phyloP scores from a whole-genome alignment of 352 stramenopile genomes.

The Globisporangium orthogonon region DNA sequence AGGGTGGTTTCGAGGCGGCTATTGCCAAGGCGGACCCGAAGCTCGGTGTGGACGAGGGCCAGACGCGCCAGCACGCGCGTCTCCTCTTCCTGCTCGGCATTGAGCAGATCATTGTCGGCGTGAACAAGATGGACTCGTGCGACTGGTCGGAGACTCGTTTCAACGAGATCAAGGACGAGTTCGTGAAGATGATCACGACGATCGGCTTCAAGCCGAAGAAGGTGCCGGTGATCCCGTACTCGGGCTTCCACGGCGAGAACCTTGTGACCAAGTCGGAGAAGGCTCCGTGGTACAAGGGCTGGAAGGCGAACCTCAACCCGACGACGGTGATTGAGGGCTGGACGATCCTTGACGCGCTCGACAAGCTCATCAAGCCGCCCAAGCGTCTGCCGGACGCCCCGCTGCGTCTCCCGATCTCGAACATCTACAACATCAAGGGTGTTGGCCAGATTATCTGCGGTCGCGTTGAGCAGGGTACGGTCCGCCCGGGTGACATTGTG shows the following conservation, averaged over 20 bases:
- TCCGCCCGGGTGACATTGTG: slow-evolving; percentile 55
- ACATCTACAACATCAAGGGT: slow-evolving; percentile 86
- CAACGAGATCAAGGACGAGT: slow-evolving; percentile 81
- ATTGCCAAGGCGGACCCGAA: slow-evolving; percentile 51
- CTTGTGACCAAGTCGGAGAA: slow-evolving; percentile 65
- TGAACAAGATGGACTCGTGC: slow-evolving; percentile 86
- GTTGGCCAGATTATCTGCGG: slow-evolving; percentile 73
- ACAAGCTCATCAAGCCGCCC: slow-evolving; percentile 70
- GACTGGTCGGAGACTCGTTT: slow-evolving; percentile 60
- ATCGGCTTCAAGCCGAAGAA: slow-evolving; percentile 83
- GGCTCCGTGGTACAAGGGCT: slow-evolving; percentile 71
- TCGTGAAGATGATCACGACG: slow-evolving; percentile 68
- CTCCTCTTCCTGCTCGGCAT: slow-evolving; percentile 96
- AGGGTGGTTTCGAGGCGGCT: slow-evolving; percentile 94
- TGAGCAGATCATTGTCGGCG: slow-evolving; percentile 90
- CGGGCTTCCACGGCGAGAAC: slow-evolving; percentile 80
- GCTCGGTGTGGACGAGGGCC: slow-evolving; percentile 81
- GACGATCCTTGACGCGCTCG: slow-evolving; percentile 61
- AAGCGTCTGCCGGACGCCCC: slow-evolving; percentile 43
- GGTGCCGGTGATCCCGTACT: slow-evolving; percentile 62
- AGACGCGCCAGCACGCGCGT: slow-evolving; percentile 95
- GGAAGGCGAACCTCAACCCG: slow-evolving; percentile 52
- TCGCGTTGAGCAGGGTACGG: slow-evolving; percentile 64
- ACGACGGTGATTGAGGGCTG: slow-evolving; percentile 23
- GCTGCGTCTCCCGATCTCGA: slow-evolving; percentile 66